Conservation (phyloP, 768 basidiomycete genomes). For the Pholiota molesta region DNA sequence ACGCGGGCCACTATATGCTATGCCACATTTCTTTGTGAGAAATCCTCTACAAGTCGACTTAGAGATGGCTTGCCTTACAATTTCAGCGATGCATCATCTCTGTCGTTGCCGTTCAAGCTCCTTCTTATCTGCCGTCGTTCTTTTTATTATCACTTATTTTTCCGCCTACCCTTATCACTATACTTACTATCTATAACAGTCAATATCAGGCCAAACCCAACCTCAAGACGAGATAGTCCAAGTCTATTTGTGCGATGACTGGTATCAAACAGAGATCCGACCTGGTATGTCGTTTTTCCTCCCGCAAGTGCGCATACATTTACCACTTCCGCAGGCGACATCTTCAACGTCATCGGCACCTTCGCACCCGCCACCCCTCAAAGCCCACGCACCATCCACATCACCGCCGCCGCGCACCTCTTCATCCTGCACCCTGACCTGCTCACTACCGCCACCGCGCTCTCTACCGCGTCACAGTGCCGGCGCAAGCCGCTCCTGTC, state of each 20-base stretch:
- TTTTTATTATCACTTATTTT: too few relatives aligned
- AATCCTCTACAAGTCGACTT: background rate
- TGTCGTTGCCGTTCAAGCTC: too few relatives aligned
- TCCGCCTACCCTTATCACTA: background rate
- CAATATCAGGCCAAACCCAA: constrained; percentile 43
- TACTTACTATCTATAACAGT: constrained; percentile 29
- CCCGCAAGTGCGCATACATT: background rate
- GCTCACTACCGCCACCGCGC: constrained; percentile 87
- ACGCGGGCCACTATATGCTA: too few relatives aligned
- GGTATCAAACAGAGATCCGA: constrained; percentile 66
- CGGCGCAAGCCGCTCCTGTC: constrained; percentile 85
- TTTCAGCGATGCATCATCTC: too few relatives aligned
- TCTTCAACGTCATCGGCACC: constrained; percentile 73
- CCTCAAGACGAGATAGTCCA: constrained; percentile 39
- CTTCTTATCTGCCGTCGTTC: too few relatives aligned
- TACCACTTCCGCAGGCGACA: constrained; percentile 62
- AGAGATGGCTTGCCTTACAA: too few relatives aligned
- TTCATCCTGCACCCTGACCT: constrained; percentile 92
- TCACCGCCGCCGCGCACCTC: constrained; percentile 67
- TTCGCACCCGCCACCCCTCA: constrained; percentile 34
- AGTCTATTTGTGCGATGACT: constrained; percentile 77
- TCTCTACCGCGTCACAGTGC: constrained; percentile 84
- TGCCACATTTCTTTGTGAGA: too few relatives aligned
- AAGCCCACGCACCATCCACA: constrained; percentile 44
- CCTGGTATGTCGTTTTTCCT: constrained; percentile 44